Percentiles rank a stretch among this genome's conserved stretches.
phyloP scores from a whole-genome alignment of 768 basidiomycete species.

The Cystoderma amianthinum region DNA sequence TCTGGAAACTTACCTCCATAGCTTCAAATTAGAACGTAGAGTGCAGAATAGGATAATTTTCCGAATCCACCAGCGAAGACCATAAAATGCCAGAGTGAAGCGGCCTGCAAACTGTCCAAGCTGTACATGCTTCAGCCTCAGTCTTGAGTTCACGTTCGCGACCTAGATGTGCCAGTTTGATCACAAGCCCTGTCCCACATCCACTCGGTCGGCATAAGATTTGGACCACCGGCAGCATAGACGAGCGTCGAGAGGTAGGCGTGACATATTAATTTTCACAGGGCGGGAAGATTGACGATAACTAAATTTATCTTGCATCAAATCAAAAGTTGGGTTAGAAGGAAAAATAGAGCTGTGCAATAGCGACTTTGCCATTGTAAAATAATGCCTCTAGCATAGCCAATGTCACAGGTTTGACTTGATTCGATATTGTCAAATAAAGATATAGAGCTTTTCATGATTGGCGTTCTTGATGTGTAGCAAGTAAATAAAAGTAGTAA shows the following conservation, averaged over 20 bases:
- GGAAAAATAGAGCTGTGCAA: too few relatives aligned
- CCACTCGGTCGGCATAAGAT: not conserved
- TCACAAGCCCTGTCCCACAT: too few relatives aligned
- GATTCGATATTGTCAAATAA: too few relatives aligned
- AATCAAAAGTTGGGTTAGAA: too few relatives aligned
- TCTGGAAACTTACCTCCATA: not conserved
- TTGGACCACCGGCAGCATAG: not conserved
- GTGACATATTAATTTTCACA: not conserved
- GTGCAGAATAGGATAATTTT: not conserved
- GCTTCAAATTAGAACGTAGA: not conserved
- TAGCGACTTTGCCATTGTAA: too few relatives aligned
- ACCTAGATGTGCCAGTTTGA: not conserved
- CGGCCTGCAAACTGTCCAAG: not conserved
- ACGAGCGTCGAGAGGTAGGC: not conserved
- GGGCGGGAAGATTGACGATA: not conserved
- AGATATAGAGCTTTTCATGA: too few relatives aligned
- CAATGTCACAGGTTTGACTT: too few relatives aligned
- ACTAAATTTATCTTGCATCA: not conserved
- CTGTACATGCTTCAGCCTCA: not conserved
- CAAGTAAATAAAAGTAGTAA: too few relatives aligned
- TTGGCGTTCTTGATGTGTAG: too few relatives aligned
- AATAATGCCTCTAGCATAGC: too few relatives aligned
- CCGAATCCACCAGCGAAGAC: not conserved
- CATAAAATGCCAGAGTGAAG: too few relatives aligned
- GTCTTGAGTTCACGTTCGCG: too few relatives aligned